Base-by-base conservation (phyloP, 2,329 filamentous ascomycete genomes). In the Diplodia sapinea region DNA sequence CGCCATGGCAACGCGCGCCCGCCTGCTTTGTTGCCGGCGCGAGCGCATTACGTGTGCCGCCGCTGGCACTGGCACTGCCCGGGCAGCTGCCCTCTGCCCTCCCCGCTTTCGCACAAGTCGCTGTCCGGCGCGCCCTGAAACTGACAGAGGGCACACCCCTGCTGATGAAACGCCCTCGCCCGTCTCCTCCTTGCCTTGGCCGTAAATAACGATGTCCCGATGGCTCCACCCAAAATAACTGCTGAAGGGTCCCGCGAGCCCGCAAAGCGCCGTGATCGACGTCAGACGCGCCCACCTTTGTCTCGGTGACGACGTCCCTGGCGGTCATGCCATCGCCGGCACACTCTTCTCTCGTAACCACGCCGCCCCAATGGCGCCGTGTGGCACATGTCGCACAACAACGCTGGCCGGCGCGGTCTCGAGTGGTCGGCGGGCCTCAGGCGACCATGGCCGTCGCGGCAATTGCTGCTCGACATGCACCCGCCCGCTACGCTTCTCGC, bases 171-270 rank as follows among this genome's bases (percentile, higher is more conserved):
- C 59, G 59, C 43, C 59, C 59, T 63, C 43, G 59, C 15, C 43
- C 43, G 59, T 31, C 43, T 13, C 4, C 59, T 63, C 59, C 59
- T 63, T 63, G 59, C 59, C 59, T 63, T 15, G 59, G 31, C 47
- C 29, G 59, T 40, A 63, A 63, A 63, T 63, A 63, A 63, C 59
- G 59, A 63, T 63, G 59, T 51, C 59, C 59, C 59, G 59, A 20
- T 51, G 59, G 59, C 43, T 51, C 59, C 59, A 51, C 59, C 59
- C 40, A 38, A 63, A 63, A 63, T 63, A 51, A 63, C 59, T 49
- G 47, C 59, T 51, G 29, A 51, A 63, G 59, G 59, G 59, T 63
- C 36, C 36, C 36, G 11, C 36, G 36, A 26, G 26, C 3, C 59
- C 47, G 59, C 47, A 20, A 17, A 29, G 57, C 59, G 59, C 59